phyloP scores from a whole-genome alignment of 1,139 yeast genomes.

The Kodamaea fungicola region DNA sequence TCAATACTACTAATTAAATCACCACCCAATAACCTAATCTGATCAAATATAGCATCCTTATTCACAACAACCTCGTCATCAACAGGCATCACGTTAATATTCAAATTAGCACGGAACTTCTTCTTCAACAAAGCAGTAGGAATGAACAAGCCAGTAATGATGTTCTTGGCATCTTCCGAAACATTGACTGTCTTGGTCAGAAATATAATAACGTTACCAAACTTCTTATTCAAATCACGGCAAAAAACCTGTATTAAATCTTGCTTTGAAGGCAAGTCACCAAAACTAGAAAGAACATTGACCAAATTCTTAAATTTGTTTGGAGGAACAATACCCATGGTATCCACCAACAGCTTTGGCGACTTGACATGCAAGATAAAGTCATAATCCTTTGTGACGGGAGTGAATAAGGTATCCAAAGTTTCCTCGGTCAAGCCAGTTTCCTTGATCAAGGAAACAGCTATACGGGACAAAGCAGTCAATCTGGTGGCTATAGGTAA shows the following conservation, averaged over 20 bases:
- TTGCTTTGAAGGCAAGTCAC: slow-evolving; percentile 41
- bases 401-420: slow-evolving; percentile 62
- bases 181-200: slow-evolving; percentile 54
- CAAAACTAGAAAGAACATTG: slow-evolving; percentile 35
- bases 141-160: slow-evolving; percentile 77
- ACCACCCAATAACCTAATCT: slow-evolving; percentile 74
- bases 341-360: slow-evolving; percentile 37
- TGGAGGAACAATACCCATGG: slow-evolving; percentile 56
- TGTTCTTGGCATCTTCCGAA: slow-evolving; percentile 48
- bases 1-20: slow-evolving; percentile 44
- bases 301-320: slow-evolving; percentile 64
- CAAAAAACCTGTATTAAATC: slow-evolving; percentile 58
- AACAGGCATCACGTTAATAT: slow-evolving; percentile 68
- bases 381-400: slow-evolving; percentile 83
- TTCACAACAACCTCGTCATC: slow-evolving; percentile 61
- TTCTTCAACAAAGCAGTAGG: slow-evolving; percentile 56
- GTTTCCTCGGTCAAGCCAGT: slow-evolving; percentile 36
- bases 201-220: slow-evolving; percentile 56
- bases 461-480: slow-evolving; percentile 83
- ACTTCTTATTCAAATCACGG: slow-evolving; percentile 54
- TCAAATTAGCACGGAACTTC: slow-evolving; percentile 77
- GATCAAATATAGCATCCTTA: slow-evolving; percentile 69
- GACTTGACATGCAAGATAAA: slow-evolving; percentile 58
- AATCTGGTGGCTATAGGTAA: slow-evolving; percentile 82
- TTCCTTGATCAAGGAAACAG: slow-evolving; percentile 49